A percentile compares a stretch with the other conserved stretches of the same genome.
These are phyloP conservation scores for Kandelia obovata DNA, from an alignment of 345 rosid genomes.

Conservation along the genomic window DNA sequence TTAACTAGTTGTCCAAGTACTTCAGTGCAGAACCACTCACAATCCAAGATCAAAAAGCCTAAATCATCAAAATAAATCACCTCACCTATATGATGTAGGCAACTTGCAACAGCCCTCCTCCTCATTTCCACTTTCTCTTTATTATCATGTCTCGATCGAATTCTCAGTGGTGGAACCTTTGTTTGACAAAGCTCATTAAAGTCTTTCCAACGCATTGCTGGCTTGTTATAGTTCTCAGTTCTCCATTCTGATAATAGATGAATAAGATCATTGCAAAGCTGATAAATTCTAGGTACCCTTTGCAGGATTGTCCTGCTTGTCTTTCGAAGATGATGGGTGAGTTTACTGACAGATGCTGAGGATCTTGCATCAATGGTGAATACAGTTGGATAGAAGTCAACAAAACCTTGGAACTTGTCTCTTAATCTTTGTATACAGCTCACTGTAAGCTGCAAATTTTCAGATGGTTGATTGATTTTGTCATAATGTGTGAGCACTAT, in stretches of 20 bases:
- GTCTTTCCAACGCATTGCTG: slow-evolving; percentile 88
- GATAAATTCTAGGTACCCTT: slow-evolving; percentile 85
- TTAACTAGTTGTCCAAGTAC: slow-evolving; percentile 74
- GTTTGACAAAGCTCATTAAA: slow-evolving; percentile 77
- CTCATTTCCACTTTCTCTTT: slow-evolving; percentile 62
- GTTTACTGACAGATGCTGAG: slow-evolving; percentile 69
- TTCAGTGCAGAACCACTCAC: slow-evolving; percentile 85
- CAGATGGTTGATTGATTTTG: slow-evolving; percentile 57
- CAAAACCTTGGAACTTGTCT: slow-evolving; percentile 73
- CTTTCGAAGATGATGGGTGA: slow-evolving; percentile 65
- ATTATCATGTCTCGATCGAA: slow-evolving; percentile 68
- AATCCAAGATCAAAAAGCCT: slow-evolving; percentile 69
- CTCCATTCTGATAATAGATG: slow-evolving; percentile 86
- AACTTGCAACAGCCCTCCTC: slow-evolving; percentile 70
- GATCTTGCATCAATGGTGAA: slow-evolving; percentile 95
- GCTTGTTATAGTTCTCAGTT: slow-evolving; percentile 63
- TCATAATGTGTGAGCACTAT: slow-evolving; percentile 77
- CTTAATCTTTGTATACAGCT: slow-evolving; percentile 52
- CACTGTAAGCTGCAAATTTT: slow-evolving; percentile 53
- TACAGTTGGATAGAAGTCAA: slow-evolving; percentile 76
- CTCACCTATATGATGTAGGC: slow-evolving; percentile 90
- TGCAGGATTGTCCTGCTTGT: slow-evolving; percentile 71
- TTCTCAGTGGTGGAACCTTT: slow-evolving; percentile 70
- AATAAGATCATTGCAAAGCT: slow-evolving; percentile 75
- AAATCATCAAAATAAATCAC: slow-evolving; percentile 74